Conservation (phyloP, 2,329 filamentous ascomycete genomes). For the Sporothrix humicola region DNA sequence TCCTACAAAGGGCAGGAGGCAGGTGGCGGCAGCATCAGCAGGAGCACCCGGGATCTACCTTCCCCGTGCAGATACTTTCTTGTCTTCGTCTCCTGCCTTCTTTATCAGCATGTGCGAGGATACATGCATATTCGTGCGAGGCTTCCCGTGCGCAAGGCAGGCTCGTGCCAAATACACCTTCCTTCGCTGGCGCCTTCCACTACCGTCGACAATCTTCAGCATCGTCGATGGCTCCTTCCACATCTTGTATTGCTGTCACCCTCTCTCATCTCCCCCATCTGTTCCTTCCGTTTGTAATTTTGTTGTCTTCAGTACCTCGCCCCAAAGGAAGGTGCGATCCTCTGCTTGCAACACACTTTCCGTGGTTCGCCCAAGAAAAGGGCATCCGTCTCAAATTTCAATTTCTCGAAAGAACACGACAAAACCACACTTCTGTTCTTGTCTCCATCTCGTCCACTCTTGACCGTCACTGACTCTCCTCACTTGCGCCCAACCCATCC, state of each 20-base stretch:
- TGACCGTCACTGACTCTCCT: neutral
- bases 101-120: neutral
- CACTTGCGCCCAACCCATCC: neutral
- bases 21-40: neutral
- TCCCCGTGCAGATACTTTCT: neutral
- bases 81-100: neutral
- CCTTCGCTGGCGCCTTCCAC: neutral
- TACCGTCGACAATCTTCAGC: neutral
- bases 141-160: constrained; percentile 12
- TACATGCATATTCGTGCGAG: constrained; percentile 8
- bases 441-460: neutral
- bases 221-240: neutral
- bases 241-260: constrained; percentile 1
- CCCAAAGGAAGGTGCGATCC: constrained; percentile 3
- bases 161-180: neutral
- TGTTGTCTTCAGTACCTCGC: neutral
- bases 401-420: neutral
- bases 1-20: neutral
- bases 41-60: constrained; percentile 17
- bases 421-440: neutral
- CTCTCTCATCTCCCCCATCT: neutral
- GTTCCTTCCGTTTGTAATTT: neutral
- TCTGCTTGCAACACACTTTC: neutral
- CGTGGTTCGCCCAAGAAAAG: neutral
- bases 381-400: neutral